Evolutionary conservation across 805 yeast genomes (phyloP), one percentile per base, ranked within the genome.

Genomic region (Metschnikowia similis): DNA sequence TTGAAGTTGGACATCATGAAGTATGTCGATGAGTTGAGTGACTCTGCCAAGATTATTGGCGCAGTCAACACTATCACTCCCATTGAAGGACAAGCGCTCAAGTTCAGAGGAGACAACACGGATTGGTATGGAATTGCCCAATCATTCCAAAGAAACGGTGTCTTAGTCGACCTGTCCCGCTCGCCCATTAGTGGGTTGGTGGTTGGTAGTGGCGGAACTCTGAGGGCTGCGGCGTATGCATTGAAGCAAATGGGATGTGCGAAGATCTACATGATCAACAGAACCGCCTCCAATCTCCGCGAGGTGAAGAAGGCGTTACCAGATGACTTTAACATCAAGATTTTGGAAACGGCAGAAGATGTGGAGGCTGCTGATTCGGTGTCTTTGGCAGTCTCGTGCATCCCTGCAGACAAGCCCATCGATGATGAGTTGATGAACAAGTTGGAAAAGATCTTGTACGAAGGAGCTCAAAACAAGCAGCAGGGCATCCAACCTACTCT

Each of bases 161-260:
- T 82, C 38, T 80, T 84, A 37, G 67, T 69, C 37, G 60, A 63
- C 50, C 65, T 63, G 21, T 51, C 59, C 13, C 21, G 21, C 21
- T 49, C 56, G 13, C 57, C 54, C 3, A 71, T 76, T 10, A 70
- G 77, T 50, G 97, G 97, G 31, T 70, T 91, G 51, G 86, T 94
- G 41, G 75, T 94, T 56, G 99, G 99, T 46, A 97, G 96, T 17
- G 99, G 99, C 38, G 99, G 99, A 40, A 91, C 99, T 27, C 84
- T 97, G 0, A 80, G 97, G 61, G 97, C 99, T 38, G 98, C 97
- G 0, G 82, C 88, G 13, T 90, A 80, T 66, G 97, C 99, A 1
- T 75, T 94, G 56, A 80, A 82, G 62, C 62, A 81, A 53, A 70
- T 92, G 73, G 97, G 97, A 2, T 89, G 95, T 66, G 58, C 70